Conservation (phyloP, 2,329 filamentous ascomycete genomes). For the Calonectria henricotiae region DNA sequence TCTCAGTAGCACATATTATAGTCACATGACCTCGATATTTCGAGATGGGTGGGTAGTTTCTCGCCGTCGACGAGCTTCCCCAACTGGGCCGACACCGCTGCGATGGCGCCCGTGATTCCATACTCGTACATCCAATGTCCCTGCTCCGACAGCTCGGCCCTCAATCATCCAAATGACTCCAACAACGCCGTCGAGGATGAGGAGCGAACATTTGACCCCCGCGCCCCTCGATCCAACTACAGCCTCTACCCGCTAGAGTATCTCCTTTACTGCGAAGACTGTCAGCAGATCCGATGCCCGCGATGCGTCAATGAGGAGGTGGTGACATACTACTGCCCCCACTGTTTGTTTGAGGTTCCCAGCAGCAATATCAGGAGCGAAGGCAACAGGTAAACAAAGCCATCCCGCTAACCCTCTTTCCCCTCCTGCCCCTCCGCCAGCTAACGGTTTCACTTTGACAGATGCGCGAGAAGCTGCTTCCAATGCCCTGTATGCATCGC, state of each 20-base stretch:
- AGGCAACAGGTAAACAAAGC: constrained; percentile 83
- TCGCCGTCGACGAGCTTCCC: constrained; percentile 40
- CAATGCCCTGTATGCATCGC: constrained; percentile 93
- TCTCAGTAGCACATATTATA: not conserved
- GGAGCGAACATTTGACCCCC: constrained; percentile 88
- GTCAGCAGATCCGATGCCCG: constrained; percentile 94
- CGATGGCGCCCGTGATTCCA: constrained; percentile 70
- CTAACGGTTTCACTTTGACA: constrained; percentile 57
- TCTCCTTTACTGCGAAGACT: constrained; percentile 97
- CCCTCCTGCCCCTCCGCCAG: constrained; percentile 25
- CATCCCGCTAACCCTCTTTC: not conserved
- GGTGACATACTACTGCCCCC: constrained; percentile 95
- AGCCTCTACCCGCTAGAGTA: constrained; percentile 94
- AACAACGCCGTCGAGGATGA: constrained; percentile 74
- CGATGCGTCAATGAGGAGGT: constrained; percentile 95
- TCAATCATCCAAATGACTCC: constrained; percentile 55
- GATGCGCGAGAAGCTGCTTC: constrained; percentile 95
- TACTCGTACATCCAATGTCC: constrained; percentile 80
- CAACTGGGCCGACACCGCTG: constrained; percentile 40
- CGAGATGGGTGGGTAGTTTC: constrained; percentile 44
- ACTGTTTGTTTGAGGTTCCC: constrained; percentile 95
- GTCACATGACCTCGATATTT: constrained; percentile 38
- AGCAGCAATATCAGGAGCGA: constrained; percentile 94
- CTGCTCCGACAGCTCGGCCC: constrained; percentile 68
- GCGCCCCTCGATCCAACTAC: constrained; percentile 88